Conservation (phyloP, 331 rosid species). For the Quercus lobata region DNA sequence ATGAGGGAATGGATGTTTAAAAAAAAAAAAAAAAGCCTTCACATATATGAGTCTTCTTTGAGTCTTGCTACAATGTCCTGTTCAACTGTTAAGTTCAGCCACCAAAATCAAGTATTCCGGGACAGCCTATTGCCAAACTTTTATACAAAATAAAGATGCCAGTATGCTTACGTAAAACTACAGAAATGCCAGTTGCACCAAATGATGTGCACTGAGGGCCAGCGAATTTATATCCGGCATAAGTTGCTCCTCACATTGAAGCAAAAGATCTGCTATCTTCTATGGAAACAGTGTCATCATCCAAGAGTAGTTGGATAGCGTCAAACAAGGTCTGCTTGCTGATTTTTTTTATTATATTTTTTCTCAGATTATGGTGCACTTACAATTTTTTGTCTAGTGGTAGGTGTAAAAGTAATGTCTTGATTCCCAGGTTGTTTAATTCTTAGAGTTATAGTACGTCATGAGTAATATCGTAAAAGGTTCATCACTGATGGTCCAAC, state of each 20-base stretch:
- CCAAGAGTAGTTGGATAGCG: neutral
- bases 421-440: neutral
- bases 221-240: neutral
- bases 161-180: slow-evolving; percentile 11
- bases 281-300: neutral
- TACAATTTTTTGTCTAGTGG: neutral
- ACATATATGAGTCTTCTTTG: neutral
- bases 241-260: neutral
- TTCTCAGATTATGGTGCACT: neutral
- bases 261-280: neutral
- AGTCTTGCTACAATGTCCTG: neutral
- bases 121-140: neutral
- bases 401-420: neutral
- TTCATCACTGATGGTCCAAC: neutral
- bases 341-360: neutral
- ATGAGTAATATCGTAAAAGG: neutral
- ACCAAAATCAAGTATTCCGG: neutral
- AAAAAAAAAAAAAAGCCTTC: neutral
- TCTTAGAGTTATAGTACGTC: neutral
- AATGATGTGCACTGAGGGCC: neutral
- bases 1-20: neutral
- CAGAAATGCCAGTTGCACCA: slow-evolving; percentile 1
- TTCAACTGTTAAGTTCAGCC: neutral
- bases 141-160: neutral
- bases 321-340: neutral